Conservation (phyloP, 164 flowering plant genomes). For the Macadamia tetraphylla region DNA sequence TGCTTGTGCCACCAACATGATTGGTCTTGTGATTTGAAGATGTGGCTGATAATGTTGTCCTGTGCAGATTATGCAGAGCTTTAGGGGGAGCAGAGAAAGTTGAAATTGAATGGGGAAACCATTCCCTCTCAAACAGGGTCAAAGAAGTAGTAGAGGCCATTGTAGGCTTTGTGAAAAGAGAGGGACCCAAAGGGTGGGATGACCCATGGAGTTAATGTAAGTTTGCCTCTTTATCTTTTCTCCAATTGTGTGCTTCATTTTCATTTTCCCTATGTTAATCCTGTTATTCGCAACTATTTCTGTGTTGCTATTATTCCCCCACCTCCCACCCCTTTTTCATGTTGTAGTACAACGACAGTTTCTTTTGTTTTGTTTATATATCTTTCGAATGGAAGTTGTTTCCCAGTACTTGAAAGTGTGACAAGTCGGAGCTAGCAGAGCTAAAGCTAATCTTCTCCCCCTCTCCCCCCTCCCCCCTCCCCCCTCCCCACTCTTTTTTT, state of each 20-base stretch:
- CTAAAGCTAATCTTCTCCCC: no score
- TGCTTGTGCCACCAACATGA: neutral
- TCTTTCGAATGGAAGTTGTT: no score
- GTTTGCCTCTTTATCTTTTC: neutral
- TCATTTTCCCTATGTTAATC: no score
- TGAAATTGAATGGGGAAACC: conserved; percentile 88
- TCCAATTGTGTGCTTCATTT: neutral
- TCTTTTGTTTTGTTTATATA: no score
- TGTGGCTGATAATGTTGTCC: neutral
- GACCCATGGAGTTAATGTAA: conserved; percentile 80
- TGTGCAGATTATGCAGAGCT: conserved; percentile 79
- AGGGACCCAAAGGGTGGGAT: conserved; percentile 94
- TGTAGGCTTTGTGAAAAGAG: conserved; percentile 65
- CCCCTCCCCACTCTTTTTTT: no score
- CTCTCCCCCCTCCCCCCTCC: no score
- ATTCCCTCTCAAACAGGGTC: conserved; percentile 85
- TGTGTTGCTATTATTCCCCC: no score
- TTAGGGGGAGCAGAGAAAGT: conserved; percentile 41
- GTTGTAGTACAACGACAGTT: no score
- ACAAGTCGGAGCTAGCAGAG: no score
- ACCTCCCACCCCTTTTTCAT: no score
- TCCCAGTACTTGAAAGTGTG: no score
- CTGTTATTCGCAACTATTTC: no score
- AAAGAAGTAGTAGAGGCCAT: conserved; percentile 75
- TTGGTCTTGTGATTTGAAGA: neutral